Evolutionary conservation across 192 early-diverging fungal species (phyloP), one percentile per base, ranked within the genome.

Genomic region (Chytriomyces hyalinus): DNA sequence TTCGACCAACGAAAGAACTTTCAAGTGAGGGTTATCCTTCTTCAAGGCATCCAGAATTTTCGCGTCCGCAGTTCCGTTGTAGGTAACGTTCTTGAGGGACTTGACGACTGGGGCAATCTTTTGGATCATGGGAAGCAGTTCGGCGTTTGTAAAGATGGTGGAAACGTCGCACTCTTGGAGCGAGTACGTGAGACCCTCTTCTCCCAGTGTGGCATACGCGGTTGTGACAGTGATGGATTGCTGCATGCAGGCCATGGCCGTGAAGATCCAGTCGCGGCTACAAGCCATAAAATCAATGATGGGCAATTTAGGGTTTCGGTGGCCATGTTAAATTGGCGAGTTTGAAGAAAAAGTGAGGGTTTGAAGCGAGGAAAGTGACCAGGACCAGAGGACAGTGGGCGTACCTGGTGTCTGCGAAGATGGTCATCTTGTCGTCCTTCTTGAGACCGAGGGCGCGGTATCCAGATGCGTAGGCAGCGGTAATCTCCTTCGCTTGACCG

Each of bases 141-240:
- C 91, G 1, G 86, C 88, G 62, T 92, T 90, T 71, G 93, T 93
- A 74, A 94, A 92, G 66, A 94, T 81, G 63, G 89, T 86, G n/a
- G 76, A 73, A 44, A 92, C 90, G 75, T 91, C 92, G 48, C 92
- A 83, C 82, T 96, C 92, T 76, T 92, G 91, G 83, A 96, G 91
- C 8, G 95, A 94, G 77, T 92, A 94, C 63, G 87, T 62, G 51
- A 96, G 90, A 65, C 94, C 94, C 8, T 93, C 92, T 74, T 91
- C 91, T 44, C 94, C 95, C 36, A 97, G 85, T 50, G 94, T 95
- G 49, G 74, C 84, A 60, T 85, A 85, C 24, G 93, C 92, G 17
- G 95, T 96, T 53, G 92, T 90, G 80, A 96, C 91, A 70, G 89
- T 89, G 73, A 93, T 79, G 26, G 67, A 79, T 80, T 94, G 93